phyloP scores from a whole-genome alignment of 495 filamentous ascomycete genomes.

The Patellaria atrata region DNA sequence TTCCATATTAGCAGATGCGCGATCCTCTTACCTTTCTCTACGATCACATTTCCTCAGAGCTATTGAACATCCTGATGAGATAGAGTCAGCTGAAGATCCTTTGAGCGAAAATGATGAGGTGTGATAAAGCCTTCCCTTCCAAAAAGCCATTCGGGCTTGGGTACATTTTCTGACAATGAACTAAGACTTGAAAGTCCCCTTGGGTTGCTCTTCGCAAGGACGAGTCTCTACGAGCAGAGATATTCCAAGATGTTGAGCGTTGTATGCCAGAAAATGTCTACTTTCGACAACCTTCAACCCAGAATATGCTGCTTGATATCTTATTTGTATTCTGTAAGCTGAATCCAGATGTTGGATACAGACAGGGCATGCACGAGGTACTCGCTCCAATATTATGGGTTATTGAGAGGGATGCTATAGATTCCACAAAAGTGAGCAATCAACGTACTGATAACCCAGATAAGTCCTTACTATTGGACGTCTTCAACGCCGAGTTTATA shows the following conservation, averaged over 20 bases:
- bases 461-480: conserved; percentile 41
- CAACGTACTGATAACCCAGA: conserved; percentile 6
- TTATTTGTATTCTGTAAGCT: conserved; percentile 92
- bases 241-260: conserved; percentile 87
- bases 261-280: conserved; percentile 86
- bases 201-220: conserved; percentile 77
- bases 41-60: conserved; percentile 61
- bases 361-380: conserved; percentile 96
- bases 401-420: conserved; percentile 65
- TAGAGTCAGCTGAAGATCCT: conserved; percentile 65
- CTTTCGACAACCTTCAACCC: conserved; percentile 67
- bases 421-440: conserved; percentile 21
- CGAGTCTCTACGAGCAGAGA: conserved; percentile 71
- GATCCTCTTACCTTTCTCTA: conserved; percentile 57
- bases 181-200: conserved; percentile 54
- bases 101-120: conserved; percentile 75
- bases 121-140: conserved; percentile 17
- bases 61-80: conserved; percentile 67
- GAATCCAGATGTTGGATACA: conserved; percentile 74
- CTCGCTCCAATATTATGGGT: conserved; percentile 85
- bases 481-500: conserved; percentile 55
- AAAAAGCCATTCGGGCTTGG: conserved; percentile 3
- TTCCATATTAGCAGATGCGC: conserved; percentile 47
- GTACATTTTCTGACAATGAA: conserved; percentile 27
- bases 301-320: conserved; percentile 72